Evolutionary conservation across 192 early-diverging fungal genomes (phyloP).

Genomic region (Backusella tarrabulga): DNA sequence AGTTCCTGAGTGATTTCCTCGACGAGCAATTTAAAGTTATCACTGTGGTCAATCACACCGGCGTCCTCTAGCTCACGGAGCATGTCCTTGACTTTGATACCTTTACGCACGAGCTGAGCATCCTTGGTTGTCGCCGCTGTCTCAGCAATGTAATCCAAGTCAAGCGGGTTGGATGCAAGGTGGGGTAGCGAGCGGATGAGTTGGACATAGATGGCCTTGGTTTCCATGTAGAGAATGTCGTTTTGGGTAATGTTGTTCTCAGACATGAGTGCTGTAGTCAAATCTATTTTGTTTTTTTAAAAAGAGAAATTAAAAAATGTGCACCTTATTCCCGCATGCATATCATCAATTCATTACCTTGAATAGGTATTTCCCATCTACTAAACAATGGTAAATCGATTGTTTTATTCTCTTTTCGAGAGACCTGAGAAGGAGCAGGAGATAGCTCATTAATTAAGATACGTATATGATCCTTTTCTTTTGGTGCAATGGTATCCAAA

Average conservation of each 20-base stretch:
- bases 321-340: background rate
- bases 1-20: conserved; percentile 91
- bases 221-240: conserved; percentile 95
- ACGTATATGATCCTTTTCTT: conserved; percentile 79
- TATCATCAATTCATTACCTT: conserved; percentile 40
- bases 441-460: conserved; percentile 81
- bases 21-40: conserved; percentile 78
- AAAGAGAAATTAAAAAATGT: too few species aligned
- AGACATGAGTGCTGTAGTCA: conserved; percentile 65
- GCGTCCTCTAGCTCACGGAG: conserved; percentile 79
- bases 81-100: conserved; percentile 96
- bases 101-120: conserved; percentile 85
- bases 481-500: conserved; percentile 74
- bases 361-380: conserved; percentile 82
- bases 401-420: conserved; percentile 75
- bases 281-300: conserved; percentile 27
- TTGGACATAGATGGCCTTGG: conserved; percentile 92
- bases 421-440: conserved; percentile 66
- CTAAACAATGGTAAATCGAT: conserved; percentile 74
- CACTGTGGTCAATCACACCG: conserved; percentile 68
- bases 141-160: conserved; percentile 77
- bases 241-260: conserved; percentile 91
- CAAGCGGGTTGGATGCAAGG: conserved; percentile 49
- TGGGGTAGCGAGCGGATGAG: conserved; percentile 86
- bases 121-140: conserved; percentile 87